Base-by-base conservation (phyloP, 1,139 yeast genomes). In the Pichia cactophila region DNA sequence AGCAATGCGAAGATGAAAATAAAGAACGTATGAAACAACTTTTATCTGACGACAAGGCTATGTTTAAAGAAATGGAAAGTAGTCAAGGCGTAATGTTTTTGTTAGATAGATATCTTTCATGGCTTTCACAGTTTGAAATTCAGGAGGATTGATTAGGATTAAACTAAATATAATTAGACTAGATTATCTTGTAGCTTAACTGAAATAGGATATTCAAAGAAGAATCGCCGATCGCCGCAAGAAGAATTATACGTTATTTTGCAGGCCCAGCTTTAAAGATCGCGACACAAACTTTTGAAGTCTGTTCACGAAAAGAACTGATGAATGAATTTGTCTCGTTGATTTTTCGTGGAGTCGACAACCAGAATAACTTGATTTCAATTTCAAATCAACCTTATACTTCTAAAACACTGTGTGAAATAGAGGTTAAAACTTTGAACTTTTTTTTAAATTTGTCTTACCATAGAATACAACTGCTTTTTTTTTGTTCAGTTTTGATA, bases 101-200 rank as follows among this genome's bases (percentile, higher is more conserved):
- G 10, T 56, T 63, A 8, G 68, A 64, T 40, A 52, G 63, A 17
- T 51, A 53, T 36, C 50, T 64, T 16, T 52, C 58, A 12, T 65
- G 68, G 69, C 40, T 64, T 10, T 60, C 57, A n/a, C 65, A 61
- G 53, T 63, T 62, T 50, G 50, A 51, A 23, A 49, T 48, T 23
- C 46, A 42, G 5, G 36, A 39, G 26, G 12, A 26, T 8, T 40
- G 9, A 16, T 16, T 23, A 35, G 17, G 12, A 26, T 3, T 40
- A n/a, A 16, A 16, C 38, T 35, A 35, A 7, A 16, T 16, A n/a
- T 31, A 12, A 10, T 11, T 31, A 31, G 11, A 28, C 29, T 28
- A 28, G 8, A 28, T 10, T 8, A 28, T 28, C 8, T 10, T 8
- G 29, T 28, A 28, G 29, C 8, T 10, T 7, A 10, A 28, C 10